Percentiles rank a stretch among this genome's conserved stretches.
These are phyloP conservation scores for Xylariaceae sp. DNA, from an alignment of 2,329 filamentous ascomycete genomes.

Conservation along the genomic window DNA sequence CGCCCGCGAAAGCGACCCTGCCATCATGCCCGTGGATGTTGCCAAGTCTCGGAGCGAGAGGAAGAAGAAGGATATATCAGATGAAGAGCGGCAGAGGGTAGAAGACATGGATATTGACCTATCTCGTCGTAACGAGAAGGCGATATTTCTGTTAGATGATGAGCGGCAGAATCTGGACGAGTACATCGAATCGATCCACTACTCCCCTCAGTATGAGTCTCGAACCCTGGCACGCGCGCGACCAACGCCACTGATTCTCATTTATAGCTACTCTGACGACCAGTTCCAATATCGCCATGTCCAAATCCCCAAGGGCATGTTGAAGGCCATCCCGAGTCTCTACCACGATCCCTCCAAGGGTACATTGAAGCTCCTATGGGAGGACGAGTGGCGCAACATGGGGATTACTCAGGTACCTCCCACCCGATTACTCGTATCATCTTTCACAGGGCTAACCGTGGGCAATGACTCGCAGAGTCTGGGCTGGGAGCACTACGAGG, in stretches of 20 bases:
- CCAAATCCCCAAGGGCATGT: slow-evolving; percentile 94
- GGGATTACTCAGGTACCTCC: slow-evolving; percentile 85
- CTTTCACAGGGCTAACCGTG: slow-evolving; percentile 2
- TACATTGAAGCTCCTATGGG: slow-evolving; percentile 92
- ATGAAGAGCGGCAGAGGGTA: no score
- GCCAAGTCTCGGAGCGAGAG: no score
- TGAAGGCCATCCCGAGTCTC: slow-evolving; percentile 91
- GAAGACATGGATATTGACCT: slow-evolving; percentile 70
- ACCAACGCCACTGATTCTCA: slow-evolving; percentile 3
- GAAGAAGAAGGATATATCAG: no score
- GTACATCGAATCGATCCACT: slow-evolving; percentile 89
- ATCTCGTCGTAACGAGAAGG: slow-evolving; percentile 77
- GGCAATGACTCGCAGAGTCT: slow-evolving; percentile 58
- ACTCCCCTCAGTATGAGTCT: slow-evolving; percentile 70
- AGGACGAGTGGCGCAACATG: slow-evolving; percentile 95
- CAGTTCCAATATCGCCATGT: slow-evolving; percentile 97
- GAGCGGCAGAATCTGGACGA: slow-evolving; percentile 84
- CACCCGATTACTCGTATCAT: not conserved
- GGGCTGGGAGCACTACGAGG: slow-evolving; percentile 98
- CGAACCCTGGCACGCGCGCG: not conserved
- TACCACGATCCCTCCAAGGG: slow-evolving; percentile 86
- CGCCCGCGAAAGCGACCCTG: no score
- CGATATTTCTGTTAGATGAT: slow-evolving; percentile 68
- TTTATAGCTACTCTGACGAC: slow-evolving; percentile 76
- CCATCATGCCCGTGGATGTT: no score